Percentiles rank a stretch among this genome's conserved stretches.
Evolutionary conservation across 2,329 filamentous ascomycete genomes (phyloP).

Genomic region (Penicillium sp.): DNA sequence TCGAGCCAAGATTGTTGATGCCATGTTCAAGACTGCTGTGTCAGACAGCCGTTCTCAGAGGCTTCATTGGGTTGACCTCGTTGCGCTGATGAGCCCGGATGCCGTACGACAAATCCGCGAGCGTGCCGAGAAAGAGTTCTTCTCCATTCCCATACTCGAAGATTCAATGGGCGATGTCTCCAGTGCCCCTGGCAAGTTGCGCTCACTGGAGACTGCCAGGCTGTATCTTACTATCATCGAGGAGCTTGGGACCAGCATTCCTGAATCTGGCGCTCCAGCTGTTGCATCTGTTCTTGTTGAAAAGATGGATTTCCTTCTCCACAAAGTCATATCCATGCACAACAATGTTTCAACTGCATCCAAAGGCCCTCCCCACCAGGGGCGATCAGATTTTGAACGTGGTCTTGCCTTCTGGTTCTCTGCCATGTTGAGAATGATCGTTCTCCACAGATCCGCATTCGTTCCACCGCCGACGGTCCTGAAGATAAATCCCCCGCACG

Average conservation of each 20-base stretch:
- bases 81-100: slow-evolving; percentile 41
- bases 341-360: slow-evolving; percentile 15
- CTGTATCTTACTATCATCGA: slow-evolving; percentile 44
- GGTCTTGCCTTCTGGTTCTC: slow-evolving; percentile 44
- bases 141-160: slow-evolving; percentile 38
- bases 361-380: slow-evolving; percentile 16
- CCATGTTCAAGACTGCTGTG: slow-evolving; percentile 44
- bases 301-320: slow-evolving; percentile 42
- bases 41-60: slow-evolving; percentile 35
- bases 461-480: slow-evolving; percentile 23
- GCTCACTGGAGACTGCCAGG: slow-evolving; percentile 34
- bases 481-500: slow-evolving; percentile 30
- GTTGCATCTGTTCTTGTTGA: slow-evolving; percentile 41
- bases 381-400: slow-evolving; percentile 31
- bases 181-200: slow-evolving; percentile 11
- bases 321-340: slow-evolving; percentile 37
- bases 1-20: slow-evolving; percentile 38
- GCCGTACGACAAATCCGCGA: slow-evolving; percentile 43
- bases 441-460: slow-evolving; percentile 44
- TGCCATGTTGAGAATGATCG: slow-evolving; percentile 42
- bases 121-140: slow-evolving; percentile 44
- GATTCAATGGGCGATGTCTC: slow-evolving; percentile 16
- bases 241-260: slow-evolving; percentile 40
- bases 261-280: slow-evolving; percentile 33
- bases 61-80: slow-evolving; percentile 43